Evolutionary conservation across 2,329 filamentous ascomycete species (phyloP).

Genomic region (Verticillium longisporum): DNA sequence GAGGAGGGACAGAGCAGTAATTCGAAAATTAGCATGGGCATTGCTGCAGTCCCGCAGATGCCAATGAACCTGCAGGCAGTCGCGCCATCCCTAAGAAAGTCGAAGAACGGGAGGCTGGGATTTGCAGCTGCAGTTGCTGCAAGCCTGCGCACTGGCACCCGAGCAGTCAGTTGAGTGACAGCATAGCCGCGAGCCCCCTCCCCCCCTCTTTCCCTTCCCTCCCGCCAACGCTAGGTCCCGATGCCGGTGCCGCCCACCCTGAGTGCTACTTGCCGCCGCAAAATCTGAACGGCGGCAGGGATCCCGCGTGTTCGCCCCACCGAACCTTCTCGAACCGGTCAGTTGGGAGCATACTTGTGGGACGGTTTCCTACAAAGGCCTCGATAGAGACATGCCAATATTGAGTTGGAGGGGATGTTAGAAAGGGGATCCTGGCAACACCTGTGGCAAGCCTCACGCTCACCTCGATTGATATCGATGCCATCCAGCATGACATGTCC

Average conservation of each 20-base stretch:
- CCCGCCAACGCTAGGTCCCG: background rate
- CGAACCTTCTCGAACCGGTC: constrained; percentile 37
- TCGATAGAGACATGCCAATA: constrained; percentile 16
- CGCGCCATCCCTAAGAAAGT: background rate
- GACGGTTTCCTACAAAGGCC: constrained; percentile 25
- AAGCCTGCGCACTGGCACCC: background rate
- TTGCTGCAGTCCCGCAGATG: background rate
- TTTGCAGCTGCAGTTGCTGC: background rate
- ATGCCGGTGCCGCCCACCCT: background rate
- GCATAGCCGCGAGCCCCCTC: background rate
- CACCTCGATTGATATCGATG: background rate
- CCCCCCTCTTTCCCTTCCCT: background rate
- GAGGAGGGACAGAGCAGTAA: background rate
- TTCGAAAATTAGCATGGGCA: background rate
- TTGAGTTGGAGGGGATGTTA: background rate
- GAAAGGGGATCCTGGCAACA: background rate
- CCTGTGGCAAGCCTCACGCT: background rate
- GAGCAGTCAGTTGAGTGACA: background rate
- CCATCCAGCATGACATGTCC: background rate
- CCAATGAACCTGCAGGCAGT: background rate
- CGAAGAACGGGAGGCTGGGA: background rate
- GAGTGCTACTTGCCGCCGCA: background rate
- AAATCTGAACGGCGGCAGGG: background rate
- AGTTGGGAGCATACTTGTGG: constrained; percentile 7
- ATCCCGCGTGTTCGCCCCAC: constrained; percentile 23